These are phyloP conservation scores for Closterium sp. DNA, from an alignment of 139 green algal genomes.

Conservation along the genomic window DNA sequence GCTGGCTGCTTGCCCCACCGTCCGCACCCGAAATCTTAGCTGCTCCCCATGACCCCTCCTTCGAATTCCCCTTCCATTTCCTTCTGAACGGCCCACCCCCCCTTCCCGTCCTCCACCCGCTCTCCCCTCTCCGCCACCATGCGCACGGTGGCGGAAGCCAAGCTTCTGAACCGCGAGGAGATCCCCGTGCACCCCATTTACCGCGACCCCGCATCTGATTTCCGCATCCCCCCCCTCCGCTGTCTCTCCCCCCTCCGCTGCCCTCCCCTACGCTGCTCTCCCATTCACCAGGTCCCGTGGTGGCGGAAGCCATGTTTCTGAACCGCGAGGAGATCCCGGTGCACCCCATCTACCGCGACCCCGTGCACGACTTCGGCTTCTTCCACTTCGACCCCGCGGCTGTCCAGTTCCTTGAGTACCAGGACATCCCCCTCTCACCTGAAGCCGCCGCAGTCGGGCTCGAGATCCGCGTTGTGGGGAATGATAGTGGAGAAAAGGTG, in stretches of 20 bases:
- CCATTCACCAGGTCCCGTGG: conserved; percentile 35
- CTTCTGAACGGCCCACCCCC: neutral
- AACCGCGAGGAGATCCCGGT: conserved; percentile 83
- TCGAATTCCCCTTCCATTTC: neutral
- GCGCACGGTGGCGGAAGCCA: conserved; percentile 84
- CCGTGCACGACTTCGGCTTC: conserved; percentile 79
- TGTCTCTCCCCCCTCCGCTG: neutral
- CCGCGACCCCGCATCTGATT: conserved; percentile 70
- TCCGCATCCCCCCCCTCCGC: conserved; percentile 12
- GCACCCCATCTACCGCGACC: conserved; percentile 57
- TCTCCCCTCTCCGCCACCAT: too few species aligned
- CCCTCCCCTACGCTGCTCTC: neutral
- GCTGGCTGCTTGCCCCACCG: neutral
- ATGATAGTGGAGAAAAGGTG: conserved; percentile 87
- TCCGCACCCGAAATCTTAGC: neutral
- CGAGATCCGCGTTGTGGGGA: conserved; percentile 88
- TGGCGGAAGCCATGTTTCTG: conserved; percentile 86
- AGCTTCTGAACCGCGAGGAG: conserved; percentile 87
- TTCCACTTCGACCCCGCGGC: conserved; percentile 73
- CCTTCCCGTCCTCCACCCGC: conserved; percentile 5
- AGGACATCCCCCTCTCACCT: conserved; percentile 73
- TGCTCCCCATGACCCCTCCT: neutral
- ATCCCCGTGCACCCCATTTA: conserved; percentile 54
- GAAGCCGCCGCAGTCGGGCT: conserved; percentile 77
- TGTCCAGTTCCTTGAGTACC: conserved; percentile 68